A percentile compares a stretch with the other conserved stretches of the same genome.
These are phyloP conservation scores for Pyrus pyrifolia DNA, from an alignment of 306 rosid genomes.

Conservation along the genomic window DNA sequence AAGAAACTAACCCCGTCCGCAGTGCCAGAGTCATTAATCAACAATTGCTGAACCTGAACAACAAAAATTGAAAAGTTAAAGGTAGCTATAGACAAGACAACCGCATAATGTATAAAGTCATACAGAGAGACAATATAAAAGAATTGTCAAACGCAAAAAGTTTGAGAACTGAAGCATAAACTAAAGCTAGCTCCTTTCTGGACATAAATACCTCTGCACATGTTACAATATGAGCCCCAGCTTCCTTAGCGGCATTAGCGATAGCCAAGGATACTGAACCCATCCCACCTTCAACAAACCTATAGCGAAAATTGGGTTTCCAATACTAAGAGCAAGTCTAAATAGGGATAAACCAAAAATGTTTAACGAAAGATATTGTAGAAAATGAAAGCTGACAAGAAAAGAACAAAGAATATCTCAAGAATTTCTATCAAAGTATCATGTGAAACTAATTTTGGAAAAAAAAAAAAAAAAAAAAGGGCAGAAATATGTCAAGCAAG, in stretches of 20 bases:
- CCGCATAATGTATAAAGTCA: neutral
- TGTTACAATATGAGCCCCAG: constrained; percentile 73
- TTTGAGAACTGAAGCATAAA: neutral
- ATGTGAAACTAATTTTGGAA: neutral
- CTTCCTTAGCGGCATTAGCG: constrained; percentile 65
- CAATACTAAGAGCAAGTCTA: neutral
- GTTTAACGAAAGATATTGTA: neutral
- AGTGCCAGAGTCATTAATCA: constrained; percentile 58
- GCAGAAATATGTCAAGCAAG: constrained; percentile 13
- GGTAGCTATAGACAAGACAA: neutral
- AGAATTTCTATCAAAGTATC: constrained; percentile 4
- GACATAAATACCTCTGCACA: constrained; percentile 56
- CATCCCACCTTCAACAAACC: constrained; percentile 99
- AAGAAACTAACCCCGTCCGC: constrained; percentile 75
- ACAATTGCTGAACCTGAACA: constrained; percentile 58
- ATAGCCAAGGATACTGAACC: constrained; percentile 91
- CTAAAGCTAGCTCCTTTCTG: constrained; percentile 3
- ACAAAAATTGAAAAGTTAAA: constrained; percentile 9
- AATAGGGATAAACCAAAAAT: neutral
- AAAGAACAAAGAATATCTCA: neutral
- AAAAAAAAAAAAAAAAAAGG: no score
- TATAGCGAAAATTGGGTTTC: constrained; percentile 22
- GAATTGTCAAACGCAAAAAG: neutral
- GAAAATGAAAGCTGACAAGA: neutral
- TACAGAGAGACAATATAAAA: neutral